phyloP scores from a whole-genome alignment of 805 yeast species.

The Ogataea siamensis region DNA sequence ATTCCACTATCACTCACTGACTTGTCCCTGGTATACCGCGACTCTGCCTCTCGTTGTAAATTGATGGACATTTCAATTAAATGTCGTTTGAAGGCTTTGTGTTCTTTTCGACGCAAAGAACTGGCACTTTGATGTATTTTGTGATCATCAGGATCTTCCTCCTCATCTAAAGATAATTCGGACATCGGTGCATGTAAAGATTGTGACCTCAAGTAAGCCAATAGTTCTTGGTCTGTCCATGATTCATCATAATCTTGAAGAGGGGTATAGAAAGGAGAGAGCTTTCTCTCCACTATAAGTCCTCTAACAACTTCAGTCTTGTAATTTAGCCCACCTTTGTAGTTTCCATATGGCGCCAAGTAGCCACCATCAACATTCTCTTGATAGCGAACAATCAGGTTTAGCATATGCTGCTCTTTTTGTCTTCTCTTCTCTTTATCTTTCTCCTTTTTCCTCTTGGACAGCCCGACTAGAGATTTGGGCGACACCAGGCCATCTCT shows the following conservation, averaged over 20 bases:
- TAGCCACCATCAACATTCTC: slow-evolving; percentile 93
- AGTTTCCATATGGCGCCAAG: slow-evolving; percentile 88
- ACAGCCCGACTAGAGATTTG: slow-evolving; percentile 17
- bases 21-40: slow-evolving; percentile 33
- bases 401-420: slow-evolving; percentile 53
- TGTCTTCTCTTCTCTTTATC: slow-evolving; percentile 55
- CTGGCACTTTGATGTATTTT: slow-evolving; percentile 50
- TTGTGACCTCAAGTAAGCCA: slow-evolving; percentile 47
- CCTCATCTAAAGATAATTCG: slow-evolving; percentile 49
- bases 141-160: slow-evolving; percentile 62
- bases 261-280: slow-evolving; percentile 92
- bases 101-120: slow-evolving; percentile 47
- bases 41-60: slow-evolving; percentile 38
- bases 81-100: slow-evolving; percentile 40
- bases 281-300: slow-evolving; percentile 61
- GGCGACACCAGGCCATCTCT: slow-evolving; percentile 21
- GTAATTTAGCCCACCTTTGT: slow-evolving; percentile 73
- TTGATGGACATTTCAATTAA: slow-evolving; percentile 39
- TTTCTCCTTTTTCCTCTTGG: slow-evolving; percentile 36
- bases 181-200: slow-evolving; percentile 54
- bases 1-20: slow-evolving; percentile 26
- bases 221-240: slow-evolving; percentile 72
- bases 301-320: slow-evolving; percentile 69
- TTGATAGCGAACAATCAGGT: slow-evolving; percentile 55
- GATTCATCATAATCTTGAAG: slow-evolving; percentile 70